Conservation (phyloP, 768 basidiomycete species). For the Asterophora lycoperdoides region DNA sequence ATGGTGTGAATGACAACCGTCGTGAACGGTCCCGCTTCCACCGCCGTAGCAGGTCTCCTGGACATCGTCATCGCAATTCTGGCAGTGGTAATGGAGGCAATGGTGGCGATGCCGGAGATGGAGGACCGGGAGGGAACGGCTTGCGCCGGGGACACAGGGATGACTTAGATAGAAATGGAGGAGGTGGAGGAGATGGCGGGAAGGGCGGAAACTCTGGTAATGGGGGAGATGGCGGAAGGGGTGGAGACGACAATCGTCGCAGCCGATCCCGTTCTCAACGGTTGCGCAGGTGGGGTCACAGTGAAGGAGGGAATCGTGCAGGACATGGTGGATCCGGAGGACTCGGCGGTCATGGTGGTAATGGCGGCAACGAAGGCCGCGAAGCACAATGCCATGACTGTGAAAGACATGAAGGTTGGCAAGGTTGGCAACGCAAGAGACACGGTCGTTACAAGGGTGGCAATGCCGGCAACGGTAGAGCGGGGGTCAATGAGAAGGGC, state of each 20-base stretch:
- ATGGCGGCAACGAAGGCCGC: not conserved
- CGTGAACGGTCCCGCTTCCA: not conserved
- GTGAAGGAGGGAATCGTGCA: not conserved
- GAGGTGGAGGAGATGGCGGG: constrained; percentile 1
- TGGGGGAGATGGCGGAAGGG: not conserved
- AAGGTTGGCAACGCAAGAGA: not conserved
- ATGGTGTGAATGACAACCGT: not conserved
- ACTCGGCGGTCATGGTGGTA: not conserved
- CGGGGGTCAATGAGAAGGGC: not conserved
- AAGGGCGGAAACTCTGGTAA: not conserved
- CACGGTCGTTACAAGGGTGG: not conserved
- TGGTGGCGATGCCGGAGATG: constrained; percentile 3
- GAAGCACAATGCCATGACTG: no score
- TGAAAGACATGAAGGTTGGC: not conserved
- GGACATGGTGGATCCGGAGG: constrained; percentile 2
- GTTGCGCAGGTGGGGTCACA: no score
- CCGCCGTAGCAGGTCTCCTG: not conserved
- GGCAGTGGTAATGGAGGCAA: constrained; percentile 1
- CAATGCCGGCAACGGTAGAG: not conserved
- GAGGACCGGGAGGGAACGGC: constrained; percentile 4
- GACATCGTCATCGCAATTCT: not conserved
- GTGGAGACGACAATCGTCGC: not conserved
- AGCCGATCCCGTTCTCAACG: not conserved
- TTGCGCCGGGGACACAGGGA: no score
- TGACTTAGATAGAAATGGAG: no score